Conservation (phyloP, 768 basidiomycete genomes). For the Mycena chlorophos region DNA sequence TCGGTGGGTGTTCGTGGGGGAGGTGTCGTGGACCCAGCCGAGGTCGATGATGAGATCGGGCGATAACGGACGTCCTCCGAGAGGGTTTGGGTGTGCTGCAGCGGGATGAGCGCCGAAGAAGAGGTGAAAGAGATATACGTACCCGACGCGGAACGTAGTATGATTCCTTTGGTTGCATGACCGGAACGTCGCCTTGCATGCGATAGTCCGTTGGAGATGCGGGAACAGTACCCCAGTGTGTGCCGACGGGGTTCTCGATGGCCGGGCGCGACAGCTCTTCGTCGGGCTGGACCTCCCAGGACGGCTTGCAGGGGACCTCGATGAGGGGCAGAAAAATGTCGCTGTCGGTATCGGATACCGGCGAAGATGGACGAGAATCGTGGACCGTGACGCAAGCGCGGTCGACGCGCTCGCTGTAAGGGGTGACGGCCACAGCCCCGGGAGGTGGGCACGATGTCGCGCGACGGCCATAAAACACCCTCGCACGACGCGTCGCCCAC, state of each 20-base stretch:
- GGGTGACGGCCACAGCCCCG: slow-evolving; percentile 8
- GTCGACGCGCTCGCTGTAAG: slow-evolving; percentile 14
- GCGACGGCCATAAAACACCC: slow-evolving; percentile 16
- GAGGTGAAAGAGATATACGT: background rate
- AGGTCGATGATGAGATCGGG: background rate
- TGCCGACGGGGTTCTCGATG: background rate
- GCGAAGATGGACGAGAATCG: background rate
- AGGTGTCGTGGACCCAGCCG: background rate
- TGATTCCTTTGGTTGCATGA: background rate
- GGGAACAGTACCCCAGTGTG: background rate
- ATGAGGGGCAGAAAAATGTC: background rate
- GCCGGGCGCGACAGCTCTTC: background rate
- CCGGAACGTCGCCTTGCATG: background rate
- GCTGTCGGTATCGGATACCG: background rate
- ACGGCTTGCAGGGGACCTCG: background rate
- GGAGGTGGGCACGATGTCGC: slow-evolving; percentile 18
- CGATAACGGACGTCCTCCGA: background rate
- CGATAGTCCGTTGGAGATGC: background rate
- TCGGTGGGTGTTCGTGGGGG: background rate
- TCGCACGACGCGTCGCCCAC: slow-evolving; percentile 18
- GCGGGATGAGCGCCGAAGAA: background rate
- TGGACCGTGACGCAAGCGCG: background rate
- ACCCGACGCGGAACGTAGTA: background rate
- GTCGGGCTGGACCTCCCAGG: background rate
- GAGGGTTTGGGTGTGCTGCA: background rate